These are phyloP conservation scores for Saksenaea vasiformis DNA, from an alignment of 371 early-diverging fungal species.

Conservation along the genomic window DNA sequence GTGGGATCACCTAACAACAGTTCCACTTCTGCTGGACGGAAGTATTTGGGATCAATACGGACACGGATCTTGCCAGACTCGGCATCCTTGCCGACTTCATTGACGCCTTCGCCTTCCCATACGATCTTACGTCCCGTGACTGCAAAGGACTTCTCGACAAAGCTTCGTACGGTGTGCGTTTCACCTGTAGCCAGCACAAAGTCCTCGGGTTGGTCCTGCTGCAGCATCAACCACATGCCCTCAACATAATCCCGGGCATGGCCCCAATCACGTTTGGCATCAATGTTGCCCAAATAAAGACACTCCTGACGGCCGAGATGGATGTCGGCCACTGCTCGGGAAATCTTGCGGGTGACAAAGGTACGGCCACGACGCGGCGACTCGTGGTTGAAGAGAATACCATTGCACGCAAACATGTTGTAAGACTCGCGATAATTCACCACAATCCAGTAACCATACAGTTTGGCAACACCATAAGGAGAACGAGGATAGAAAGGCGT, in stretches of 20 bases:
- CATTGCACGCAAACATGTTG: conserved; percentile 79
- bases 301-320: conserved; percentile 69
- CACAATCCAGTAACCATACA: conserved; percentile 80
- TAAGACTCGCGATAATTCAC: conserved; percentile 84
- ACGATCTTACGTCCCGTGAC: conserved; percentile 60
- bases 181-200: conserved; percentile 84
- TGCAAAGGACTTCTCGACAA: conserved; percentile 77
- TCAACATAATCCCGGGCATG: conserved; percentile 84
- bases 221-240: conserved; percentile 88
- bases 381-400: conserved; percentile 86
- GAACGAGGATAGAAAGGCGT: conserved; percentile 87
- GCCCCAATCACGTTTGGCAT: conserved; percentile 87
- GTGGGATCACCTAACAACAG: conserved; percentile 66
- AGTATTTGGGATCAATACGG: conserved; percentile 63
- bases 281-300: conserved; percentile 78
- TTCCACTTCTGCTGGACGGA: conserved; percentile 77
- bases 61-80: conserved; percentile 60
- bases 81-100: conserved; percentile 61
- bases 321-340: conserved; percentile 78
- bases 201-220: conserved; percentile 78
- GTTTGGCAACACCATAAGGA: conserved; percentile 83
- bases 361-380: conserved; percentile 80
- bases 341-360: conserved; percentile 83
- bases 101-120: conserved; percentile 68
- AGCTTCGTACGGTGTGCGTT: conserved; percentile 78